A percentile compares a stretch with the other conserved stretches of the same genome.
phyloP scores from a whole-genome alignment of 2,329 filamentous ascomycete species.

The Talaromyces sp. region DNA sequence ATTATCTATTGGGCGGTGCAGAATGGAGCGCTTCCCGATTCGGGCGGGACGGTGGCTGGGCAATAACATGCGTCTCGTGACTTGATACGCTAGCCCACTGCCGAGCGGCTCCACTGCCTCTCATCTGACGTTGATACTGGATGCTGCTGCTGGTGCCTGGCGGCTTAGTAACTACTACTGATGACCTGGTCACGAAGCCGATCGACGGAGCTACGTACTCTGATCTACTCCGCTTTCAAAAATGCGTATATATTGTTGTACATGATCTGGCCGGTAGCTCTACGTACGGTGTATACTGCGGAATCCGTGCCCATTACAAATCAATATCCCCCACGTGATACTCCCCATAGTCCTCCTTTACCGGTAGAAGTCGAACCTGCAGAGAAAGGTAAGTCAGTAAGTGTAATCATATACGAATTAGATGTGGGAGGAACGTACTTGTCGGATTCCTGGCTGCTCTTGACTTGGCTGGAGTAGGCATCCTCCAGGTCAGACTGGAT shows the following conservation, averaged over 20 bases:
- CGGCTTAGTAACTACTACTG: neutral
- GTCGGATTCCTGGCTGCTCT: slow-evolving; percentile 67
- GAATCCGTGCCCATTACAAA: neutral
- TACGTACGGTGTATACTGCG: neutral
- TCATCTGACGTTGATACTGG: neutral
- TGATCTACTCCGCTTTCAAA: neutral
- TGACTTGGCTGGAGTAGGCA: slow-evolving; percentile 94
- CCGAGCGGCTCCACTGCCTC: neutral
- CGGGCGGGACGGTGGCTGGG: neutral
- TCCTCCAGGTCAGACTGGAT: slow-evolving; percentile 96
- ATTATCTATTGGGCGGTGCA: neutral
- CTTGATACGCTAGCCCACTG: neutral
- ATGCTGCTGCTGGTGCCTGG: neutral
- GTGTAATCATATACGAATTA: slow-evolving; percentile 9
- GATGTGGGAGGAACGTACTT: slow-evolving; percentile 38
- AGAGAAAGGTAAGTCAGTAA: slow-evolving; percentile 43
- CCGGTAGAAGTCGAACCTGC: slow-evolving; percentile 90
- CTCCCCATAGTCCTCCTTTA: slow-evolving; percentile 19
- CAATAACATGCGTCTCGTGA: neutral
- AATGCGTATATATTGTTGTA: neutral
- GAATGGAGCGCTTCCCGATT: neutral
- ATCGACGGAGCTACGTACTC: neutral
- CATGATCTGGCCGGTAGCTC: neutral
- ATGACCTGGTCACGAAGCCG: neutral
- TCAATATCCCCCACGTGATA: neutral